Percentiles rank a stretch among this genome's conserved stretches.
Conservation (phyloP, 2,329 filamentous ascomycete species). For the Hypoxylon rubiginosum region DNA sequence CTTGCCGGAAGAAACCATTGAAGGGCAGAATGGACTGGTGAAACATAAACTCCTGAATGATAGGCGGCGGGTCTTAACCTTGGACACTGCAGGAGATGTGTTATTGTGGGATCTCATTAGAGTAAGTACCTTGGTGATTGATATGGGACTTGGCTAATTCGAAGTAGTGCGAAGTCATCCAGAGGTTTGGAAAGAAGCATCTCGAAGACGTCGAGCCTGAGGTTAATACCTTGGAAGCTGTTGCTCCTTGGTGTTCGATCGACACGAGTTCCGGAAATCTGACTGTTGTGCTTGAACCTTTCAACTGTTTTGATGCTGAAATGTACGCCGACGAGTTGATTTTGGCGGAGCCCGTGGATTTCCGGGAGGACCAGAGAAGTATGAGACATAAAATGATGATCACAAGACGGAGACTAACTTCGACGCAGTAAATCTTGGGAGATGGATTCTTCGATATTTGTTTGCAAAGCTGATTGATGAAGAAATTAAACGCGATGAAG, state of each 20-base stretch:
- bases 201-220: slow-evolving; percentile 91
- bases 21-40: slow-evolving; percentile 94
- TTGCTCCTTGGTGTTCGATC: slow-evolving; percentile 96
- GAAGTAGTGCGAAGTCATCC: slow-evolving; percentile 81
- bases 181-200: slow-evolving; percentile 94
- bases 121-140: slow-evolving; percentile 61
- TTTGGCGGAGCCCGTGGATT: slow-evolving; percentile 80
- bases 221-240: slow-evolving; percentile 88
- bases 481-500: slow-evolving; percentile 85
- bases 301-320: slow-evolving; percentile 97
- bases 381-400: slow-evolving; percentile 53
- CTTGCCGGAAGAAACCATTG: slow-evolving; percentile 83
- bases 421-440: slow-evolving; percentile 87
- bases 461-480: slow-evolving; percentile 92
- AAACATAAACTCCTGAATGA: slow-evolving; percentile 95
- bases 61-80: slow-evolving; percentile 85
- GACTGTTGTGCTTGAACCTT: slow-evolving; percentile 91
- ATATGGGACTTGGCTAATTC: slow-evolving; percentile 35
- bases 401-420: slow-evolving; percentile 32
- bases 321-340: slow-evolving; percentile 93
- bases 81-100: slow-evolving; percentile 96
- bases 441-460: slow-evolving; percentile 94
- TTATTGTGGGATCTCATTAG: slow-evolving; percentile 93
- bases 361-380: slow-evolving; percentile 95
- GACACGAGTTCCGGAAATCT: slow-evolving; percentile 93